Base-by-base conservation (phyloP, 2,329 filamentous ascomycete genomes). In the Aspergillus vadensis region DNA sequence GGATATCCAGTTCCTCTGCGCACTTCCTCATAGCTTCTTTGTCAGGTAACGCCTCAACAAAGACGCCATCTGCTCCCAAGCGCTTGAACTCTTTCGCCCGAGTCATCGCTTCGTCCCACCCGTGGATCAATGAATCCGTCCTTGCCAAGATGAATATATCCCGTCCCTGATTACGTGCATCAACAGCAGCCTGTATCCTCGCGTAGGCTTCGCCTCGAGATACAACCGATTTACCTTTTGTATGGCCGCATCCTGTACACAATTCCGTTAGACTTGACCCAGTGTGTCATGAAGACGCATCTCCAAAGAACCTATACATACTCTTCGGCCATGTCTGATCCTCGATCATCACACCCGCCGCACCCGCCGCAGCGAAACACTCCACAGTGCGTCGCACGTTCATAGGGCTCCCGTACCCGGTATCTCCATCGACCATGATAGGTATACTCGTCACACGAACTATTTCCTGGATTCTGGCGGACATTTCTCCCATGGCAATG, bases 281-380 rank as follows among this genome's bases (percentile, higher is more conserved):
- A 6, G 25, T 5, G 1, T 19, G 7, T 9, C 8, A 19, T 12
- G 47, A 12, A n/a, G 7, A 17, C 15, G 15, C 25, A 50, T 50
- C 10, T 6, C 4, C 25, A 32, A 50, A 32, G 15, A 14, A 15
- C 12, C 39, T 4, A 21, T 23, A 12, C 74, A 64, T 58, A 82
- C 80, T 68, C 58, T 82, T 82, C 6, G 80, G 80, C 80, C 80
- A 82, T 0, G 77, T 80, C 62, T 82, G 80, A 57, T 82, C 79
- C 58, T 82, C 80, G 57, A 82, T 80, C 78, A 76, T 77, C 12
- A 76, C 60, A 0, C 75, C 74, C 4, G 74, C 74, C 1, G 74
- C 73, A 0, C 73, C 79, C 1, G 79, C 79, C 4, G 69, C 63
- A 0, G 80, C 79, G 63, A 77, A 82, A 6, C 70, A 72, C 62